Conservation (phyloP, 768 basidiomycete genomes). For the Panellus pusillus region DNA sequence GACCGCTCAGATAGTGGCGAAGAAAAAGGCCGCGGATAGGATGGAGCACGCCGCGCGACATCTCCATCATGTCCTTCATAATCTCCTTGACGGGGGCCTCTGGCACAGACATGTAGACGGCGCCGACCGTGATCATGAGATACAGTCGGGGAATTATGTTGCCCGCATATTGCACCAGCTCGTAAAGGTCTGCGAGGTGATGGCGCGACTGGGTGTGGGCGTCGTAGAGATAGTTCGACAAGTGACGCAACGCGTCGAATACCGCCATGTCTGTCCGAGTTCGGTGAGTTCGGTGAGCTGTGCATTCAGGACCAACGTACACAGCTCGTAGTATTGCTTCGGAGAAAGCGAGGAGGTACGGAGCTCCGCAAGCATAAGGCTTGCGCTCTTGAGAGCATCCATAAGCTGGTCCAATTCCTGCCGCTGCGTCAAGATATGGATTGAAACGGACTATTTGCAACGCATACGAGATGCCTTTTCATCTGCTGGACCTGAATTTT, state of each 20-base stretch:
- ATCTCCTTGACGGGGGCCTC: constrained; percentile 98
- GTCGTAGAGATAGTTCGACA: constrained; percentile 95
- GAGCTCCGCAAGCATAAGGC: constrained; percentile 95
- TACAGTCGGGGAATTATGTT: constrained; percentile 93
- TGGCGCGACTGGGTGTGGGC: constrained; percentile 90
- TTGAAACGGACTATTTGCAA: constrained; percentile 14
- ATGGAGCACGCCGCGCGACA: constrained; percentile 96
- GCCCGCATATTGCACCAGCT: constrained; percentile 98
- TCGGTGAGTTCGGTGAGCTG: neutral
- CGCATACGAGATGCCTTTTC: constrained; percentile 84
- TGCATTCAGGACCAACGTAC: constrained; percentile 44
- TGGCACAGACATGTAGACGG: constrained; percentile 97
- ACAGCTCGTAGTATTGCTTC: constrained; percentile 98
- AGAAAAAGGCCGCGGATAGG: constrained; percentile 96
- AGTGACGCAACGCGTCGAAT: constrained; percentile 92
- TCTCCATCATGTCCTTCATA: constrained; percentile 99
- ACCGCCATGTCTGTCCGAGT: constrained; percentile 86
- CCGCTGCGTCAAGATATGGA: constrained; percentile 3
- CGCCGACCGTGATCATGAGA: constrained; percentile 99
- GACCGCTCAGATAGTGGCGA: constrained; percentile 94
- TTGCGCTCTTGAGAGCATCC: constrained; percentile 97
- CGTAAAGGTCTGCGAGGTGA: constrained; percentile 97
- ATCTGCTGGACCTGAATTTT: constrained; percentile 93
- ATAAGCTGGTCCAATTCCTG: constrained; percentile 96
- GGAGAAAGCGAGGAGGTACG: constrained; percentile 91